Evolutionary conservation across 2,329 filamentous ascomycete genomes (phyloP), one percentile per base, ranked within the genome.

Genomic region (Neopestalotiopsis sp.): DNA sequence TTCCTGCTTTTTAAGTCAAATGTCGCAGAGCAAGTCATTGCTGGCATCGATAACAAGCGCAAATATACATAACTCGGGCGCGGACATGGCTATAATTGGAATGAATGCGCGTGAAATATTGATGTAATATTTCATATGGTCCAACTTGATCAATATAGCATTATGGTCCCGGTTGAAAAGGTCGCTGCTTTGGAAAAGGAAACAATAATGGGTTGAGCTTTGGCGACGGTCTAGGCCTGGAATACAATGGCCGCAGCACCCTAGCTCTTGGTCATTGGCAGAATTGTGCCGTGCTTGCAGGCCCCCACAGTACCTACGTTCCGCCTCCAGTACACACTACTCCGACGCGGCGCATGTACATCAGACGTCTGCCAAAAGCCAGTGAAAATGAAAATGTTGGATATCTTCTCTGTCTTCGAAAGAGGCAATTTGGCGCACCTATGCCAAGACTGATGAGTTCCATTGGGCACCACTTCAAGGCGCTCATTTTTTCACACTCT

Each of bases 271-370:
- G 32, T 17, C 20, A 38, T 62, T 62, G 59, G 59, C 34, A 62
- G 59, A 34, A 62, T 62, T 34, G 59, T 62, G 59, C 59, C 59
- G 59, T 62, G 13, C 59, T 40, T 62, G 59, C 59, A 62, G 59
- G 28, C 13, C 59, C 59, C 59, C 59, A 62, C 59, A 62, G 40
- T 40, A 14, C 59, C 13, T 40, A 10, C 34, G 34, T 6, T 20
- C 59, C 59, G 34, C 59, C 34, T 62, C 10, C 45, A 53, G 7
- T n/a, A 14, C 45, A n/a, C 6, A 38, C 34, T 38, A 53, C 45
- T 53, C 45, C 45, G 45, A 24, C 45, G 20, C 34, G 45, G 14
- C 45, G 20, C n/a, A 53, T 53, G 45, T 53, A 53, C n/a, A 53
- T 53, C n/a, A 53, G 17, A 53, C 20, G 45, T 20, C 45, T 53